Percentiles rank a stretch among this genome's conserved stretches.
Conservation (phyloP, 2,329 filamentous ascomycete species). For the Alternaria postmessia region DNA sequence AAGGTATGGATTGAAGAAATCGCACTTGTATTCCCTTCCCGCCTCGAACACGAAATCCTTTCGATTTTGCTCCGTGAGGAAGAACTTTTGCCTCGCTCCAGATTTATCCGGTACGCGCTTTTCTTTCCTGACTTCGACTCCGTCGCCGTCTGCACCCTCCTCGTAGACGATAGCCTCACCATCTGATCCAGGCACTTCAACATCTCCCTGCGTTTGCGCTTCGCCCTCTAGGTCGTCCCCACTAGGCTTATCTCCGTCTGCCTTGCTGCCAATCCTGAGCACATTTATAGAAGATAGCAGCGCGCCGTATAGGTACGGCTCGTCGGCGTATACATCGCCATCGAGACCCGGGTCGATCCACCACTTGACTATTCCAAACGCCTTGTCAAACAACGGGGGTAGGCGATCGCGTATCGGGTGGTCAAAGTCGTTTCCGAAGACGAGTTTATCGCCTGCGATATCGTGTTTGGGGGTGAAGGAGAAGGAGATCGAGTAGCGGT, state of each 20-base stretch:
- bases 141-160: constrained; percentile 59
- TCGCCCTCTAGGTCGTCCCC: constrained; percentile 52
- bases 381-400: constrained; percentile 85
- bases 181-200: constrained; percentile 43
- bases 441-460: constrained; percentile 75
- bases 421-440: constrained; percentile 97
- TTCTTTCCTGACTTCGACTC: constrained; percentile 51
- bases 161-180: constrained; percentile 60
- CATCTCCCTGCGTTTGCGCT: constrained; percentile 60
- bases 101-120: constrained; percentile 51
- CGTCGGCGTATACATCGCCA: constrained; percentile 86
- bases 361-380: constrained; percentile 86
- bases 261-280: constrained; percentile 68
- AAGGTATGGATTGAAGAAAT: constrained; percentile 92
- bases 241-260: constrained; percentile 31
- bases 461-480: constrained; percentile 74
- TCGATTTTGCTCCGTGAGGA: constrained; percentile 64
- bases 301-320: constrained; percentile 85
- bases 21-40: constrained; percentile 68
- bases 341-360: constrained; percentile 91
- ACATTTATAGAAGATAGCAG: constrained; percentile 82
- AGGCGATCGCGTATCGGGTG: constrained; percentile 85
- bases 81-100: constrained; percentile 65
- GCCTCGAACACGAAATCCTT: constrained; percentile 68
- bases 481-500: constrained; percentile 87